Percentiles rank a stretch among this genome's conserved stretches.
phyloP scores from a whole-genome alignment of 1,284 basidiomycete genomes.

The Xanthoconium separans region DNA sequence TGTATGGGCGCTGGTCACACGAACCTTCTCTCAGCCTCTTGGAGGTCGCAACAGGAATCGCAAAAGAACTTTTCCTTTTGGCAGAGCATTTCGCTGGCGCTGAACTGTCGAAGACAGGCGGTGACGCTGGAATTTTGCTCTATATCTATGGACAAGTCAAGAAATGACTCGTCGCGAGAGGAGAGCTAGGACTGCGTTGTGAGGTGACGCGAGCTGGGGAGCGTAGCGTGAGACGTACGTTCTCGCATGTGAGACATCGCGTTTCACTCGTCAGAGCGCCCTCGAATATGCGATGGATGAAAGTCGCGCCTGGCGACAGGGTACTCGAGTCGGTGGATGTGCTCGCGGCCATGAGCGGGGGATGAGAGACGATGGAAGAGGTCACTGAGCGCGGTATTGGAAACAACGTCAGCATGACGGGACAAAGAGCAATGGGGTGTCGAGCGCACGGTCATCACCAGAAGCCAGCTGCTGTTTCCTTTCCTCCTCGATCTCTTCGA shows the following conservation, averaged over 20 bases:
- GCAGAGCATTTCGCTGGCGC: conserved; percentile 96
- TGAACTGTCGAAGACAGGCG: conserved; percentile 93
- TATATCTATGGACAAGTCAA: conserved; percentile 97
- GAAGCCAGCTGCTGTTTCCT: conserved; percentile 45
- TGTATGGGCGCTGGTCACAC: conserved; percentile 4
- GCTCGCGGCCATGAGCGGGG: conserved; percentile 38
- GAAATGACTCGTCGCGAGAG: conserved; percentile 92
- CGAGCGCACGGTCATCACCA: conserved; percentile 27
- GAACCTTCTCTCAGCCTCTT: conserved; percentile 96
- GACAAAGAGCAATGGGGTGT: background rate
- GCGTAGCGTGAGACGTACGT: conserved; percentile 45
- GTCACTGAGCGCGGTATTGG: conserved; percentile 58
- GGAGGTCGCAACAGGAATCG: conserved; percentile 92
- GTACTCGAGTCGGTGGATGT: conserved; percentile 43
- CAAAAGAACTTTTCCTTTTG: conserved; percentile 99
- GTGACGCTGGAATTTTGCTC: conserved; percentile 96
- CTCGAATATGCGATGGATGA: conserved; percentile 92
- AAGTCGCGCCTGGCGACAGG: conserved; percentile 57
- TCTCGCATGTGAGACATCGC: conserved; percentile 95
- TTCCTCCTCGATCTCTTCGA: conserved; percentile 88
- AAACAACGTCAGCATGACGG: conserved; percentile 4
- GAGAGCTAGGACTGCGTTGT: conserved; percentile 62
- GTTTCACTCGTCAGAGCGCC: conserved; percentile 96
- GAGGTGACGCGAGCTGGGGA: conserved; percentile 5
- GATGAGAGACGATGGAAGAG: conserved; percentile 45